Evolutionary conservation across 1,139 yeast species (phyloP), one percentile per base, ranked within the genome.

Genomic region (Geotrichum europaeum): DNA sequence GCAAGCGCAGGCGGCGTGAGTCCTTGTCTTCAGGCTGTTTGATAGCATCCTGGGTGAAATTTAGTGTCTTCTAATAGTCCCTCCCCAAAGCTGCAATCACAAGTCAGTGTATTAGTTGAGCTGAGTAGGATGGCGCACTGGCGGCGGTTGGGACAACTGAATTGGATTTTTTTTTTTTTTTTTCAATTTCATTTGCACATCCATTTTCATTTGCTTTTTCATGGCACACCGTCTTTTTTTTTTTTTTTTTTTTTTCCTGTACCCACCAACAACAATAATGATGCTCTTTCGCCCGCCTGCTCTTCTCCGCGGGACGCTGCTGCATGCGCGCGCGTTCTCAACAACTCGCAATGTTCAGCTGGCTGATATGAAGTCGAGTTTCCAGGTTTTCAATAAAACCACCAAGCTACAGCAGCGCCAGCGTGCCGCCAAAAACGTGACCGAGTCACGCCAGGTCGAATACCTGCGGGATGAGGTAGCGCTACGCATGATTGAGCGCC

Each of bases 381-480:
- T 71, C 59, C 73, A 85, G 67, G 94, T 89, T 25, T 89, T 89
- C 72, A 89, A 88, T 71, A 75, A 94, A 51, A 68, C 74, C 3
- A 79, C 84, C 56, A 89, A 89, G 69, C 72, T 78, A 12, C 64
- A 79, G 18, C 96, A 89, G 66, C 74, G 90, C 58, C 77, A 83
- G 34, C 69, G 85, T 57, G 82, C 86, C 0, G 81, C 80, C 0
- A 61, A 68, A 1, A 73, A 80, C 61, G 77, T 79, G 0, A 70
- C 67, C 1, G 77, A 75, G 13, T 82, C 89, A 22, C 74, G 84
- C 32, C 78, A 81, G 66, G 88, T 82, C n/a, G 96, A 89, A 65
- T 89, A 89, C 69, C 74, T 89, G 49, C 78, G 90, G 57, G 86
- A 87, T 69, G 96, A 88, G 70, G 83, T 88, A 15, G 92, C 95